phyloP scores from a whole-genome alignment of 306 rosid genomes.

The Vicia faba region DNA sequence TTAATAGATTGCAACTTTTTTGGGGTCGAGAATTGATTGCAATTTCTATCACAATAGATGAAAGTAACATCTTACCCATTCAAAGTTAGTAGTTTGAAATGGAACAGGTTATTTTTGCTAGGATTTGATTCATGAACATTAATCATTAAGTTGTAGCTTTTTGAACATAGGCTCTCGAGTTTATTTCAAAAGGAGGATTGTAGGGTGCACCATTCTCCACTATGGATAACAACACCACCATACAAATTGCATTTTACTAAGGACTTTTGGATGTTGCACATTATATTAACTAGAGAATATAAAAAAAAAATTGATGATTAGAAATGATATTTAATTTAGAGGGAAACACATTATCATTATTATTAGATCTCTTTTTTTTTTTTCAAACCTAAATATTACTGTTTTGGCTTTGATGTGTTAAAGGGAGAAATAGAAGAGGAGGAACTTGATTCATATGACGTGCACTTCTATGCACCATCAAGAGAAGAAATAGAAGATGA shows the following conservation, averaged over 20 bases:
- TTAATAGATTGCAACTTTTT: neutral
- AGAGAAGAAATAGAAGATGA: conserved; percentile 72
- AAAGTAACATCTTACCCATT: neutral
- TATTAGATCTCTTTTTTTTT: too few relatives aligned
- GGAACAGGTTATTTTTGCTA: conserved; percentile 15
- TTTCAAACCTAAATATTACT: too few relatives aligned
- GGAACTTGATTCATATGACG: conserved; percentile 77
- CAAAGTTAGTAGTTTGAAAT: neutral
- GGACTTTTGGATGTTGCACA: too few relatives aligned
- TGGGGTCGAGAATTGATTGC: neutral
- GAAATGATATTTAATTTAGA: too few relatives aligned
- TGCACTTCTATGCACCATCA: conserved; percentile 91
- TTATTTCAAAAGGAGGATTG: neutral
- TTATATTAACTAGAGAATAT: too few relatives aligned
- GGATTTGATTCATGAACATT: conserved; percentile 11
- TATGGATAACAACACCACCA: neutral
- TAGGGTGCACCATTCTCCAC: neutral
- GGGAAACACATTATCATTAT: too few relatives aligned
- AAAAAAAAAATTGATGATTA: too few relatives aligned
- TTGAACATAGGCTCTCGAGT: conserved; percentile 19
- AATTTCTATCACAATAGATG: neutral
- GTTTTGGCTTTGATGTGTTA: neutral
- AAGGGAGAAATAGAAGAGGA: conserved; percentile 75
- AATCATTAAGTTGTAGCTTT: neutral
- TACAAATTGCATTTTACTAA: neutral